Percentiles rank a stretch among this genome's conserved stretches.
Evolutionary conservation across 169 alveolate genomes (phyloP).

Genomic region (Eimeria necatrix): DNA sequence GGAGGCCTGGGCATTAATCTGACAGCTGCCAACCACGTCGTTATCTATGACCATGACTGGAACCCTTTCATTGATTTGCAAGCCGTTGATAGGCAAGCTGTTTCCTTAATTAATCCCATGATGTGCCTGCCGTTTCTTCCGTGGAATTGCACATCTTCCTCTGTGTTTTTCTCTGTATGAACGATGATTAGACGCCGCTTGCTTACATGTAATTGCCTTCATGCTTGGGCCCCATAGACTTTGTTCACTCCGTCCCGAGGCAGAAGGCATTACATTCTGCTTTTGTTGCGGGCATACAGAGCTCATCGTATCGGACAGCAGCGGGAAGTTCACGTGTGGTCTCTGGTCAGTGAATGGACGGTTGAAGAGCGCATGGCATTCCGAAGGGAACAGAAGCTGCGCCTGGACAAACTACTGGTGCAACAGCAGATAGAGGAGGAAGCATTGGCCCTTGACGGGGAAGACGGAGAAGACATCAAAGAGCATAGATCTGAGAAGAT

Average conservation of each 20-base stretch:
- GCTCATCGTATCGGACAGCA: slow-evolving; percentile 99
- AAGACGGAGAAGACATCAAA: slow-evolving; percentile 80
- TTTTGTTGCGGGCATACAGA: slow-evolving; percentile 83
- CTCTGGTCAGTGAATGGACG: slow-evolving; percentile 97
- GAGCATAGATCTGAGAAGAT: slow-evolving; percentile 85
- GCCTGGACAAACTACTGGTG: slow-evolving; percentile 92
- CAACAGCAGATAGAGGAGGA: slow-evolving; percentile 80
- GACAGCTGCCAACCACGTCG: slow-evolving; percentile 99
- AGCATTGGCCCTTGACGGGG: slow-evolving; percentile 73
- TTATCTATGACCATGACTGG: slow-evolving; percentile 99
- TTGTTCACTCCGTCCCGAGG: background rate
- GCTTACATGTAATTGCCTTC: too few relatives aligned
- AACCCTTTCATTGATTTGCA: slow-evolving; percentile 99
- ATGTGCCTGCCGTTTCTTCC: too few relatives aligned
- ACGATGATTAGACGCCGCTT: too few relatives aligned
- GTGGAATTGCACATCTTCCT: too few relatives aligned
- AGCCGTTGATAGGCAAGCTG: slow-evolving; percentile 98
- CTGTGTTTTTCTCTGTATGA: too few relatives aligned
- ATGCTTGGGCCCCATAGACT: too few relatives aligned
- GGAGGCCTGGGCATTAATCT: slow-evolving; percentile 98
- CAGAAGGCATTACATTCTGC: background rate
- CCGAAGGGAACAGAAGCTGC: slow-evolving; percentile 94
- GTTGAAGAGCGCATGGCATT: slow-evolving; percentile 99
- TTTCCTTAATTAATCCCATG: too few relatives aligned
- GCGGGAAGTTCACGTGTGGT: slow-evolving; percentile 97